Conservation (phyloP, 2,329 filamentous ascomycete genomes). For the Nannizziopsis barbatae region DNA sequence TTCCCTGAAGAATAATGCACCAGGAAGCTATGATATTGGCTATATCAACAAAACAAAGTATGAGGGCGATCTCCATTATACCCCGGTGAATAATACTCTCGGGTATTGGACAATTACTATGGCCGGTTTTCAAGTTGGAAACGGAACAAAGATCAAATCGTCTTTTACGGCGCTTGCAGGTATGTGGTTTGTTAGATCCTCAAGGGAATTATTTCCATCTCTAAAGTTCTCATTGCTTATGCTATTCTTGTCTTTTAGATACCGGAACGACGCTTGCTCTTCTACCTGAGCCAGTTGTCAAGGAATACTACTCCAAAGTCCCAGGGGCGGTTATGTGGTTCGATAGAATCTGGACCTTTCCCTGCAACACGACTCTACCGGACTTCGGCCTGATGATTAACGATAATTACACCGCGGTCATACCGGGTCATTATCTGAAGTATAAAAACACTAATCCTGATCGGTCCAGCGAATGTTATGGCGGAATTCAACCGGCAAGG, state of each 20-base stretch:
- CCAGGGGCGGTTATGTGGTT: constrained; percentile 38
- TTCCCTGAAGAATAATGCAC: constrained; percentile 48
- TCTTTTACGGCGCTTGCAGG: constrained; percentile 14
- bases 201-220: background rate
- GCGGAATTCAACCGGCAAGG: constrained; percentile 48
- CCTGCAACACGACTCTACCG: constrained; percentile 44
- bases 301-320: constrained; percentile 50
- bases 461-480: constrained; percentile 36
- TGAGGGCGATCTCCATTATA: constrained; percentile 50
- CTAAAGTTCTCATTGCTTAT: background rate
- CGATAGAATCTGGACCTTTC: constrained; percentile 45
- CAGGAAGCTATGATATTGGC: constrained; percentile 64
- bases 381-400: constrained; percentile 44
- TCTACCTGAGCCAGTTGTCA: constrained; percentile 44
- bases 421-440: constrained; percentile 45
- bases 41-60: constrained; percentile 55
- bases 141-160: constrained; percentile 15
- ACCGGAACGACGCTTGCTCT: constrained; percentile 59
- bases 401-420: constrained; percentile 40
- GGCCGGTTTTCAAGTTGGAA: constrained; percentile 45
- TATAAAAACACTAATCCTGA: constrained; percentile 38
- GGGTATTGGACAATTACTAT: constrained; percentile 61
- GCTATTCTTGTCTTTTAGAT: constrained; percentile 41
- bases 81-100: constrained; percentile 47
- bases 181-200: constrained; percentile 11